phyloP scores from a whole-genome alignment of 202 grass and related monocot species.

The Dendrocalamus latiflorus region DNA sequence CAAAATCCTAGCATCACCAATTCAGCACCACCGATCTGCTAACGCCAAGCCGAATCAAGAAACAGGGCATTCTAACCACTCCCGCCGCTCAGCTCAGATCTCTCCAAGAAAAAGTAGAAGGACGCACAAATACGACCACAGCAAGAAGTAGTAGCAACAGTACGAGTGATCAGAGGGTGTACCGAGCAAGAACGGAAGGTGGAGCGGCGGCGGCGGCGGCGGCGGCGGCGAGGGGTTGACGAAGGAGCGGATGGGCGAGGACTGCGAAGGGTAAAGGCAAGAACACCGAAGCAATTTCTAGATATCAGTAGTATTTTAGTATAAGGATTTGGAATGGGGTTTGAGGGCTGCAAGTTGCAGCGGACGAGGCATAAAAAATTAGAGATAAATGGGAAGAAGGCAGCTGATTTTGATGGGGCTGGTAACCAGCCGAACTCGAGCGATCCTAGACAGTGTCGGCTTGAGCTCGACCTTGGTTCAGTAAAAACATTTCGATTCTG shows the following conservation, averaged over 20 bases:
- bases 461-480: neutral
- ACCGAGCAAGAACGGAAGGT: neutral
- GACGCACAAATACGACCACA: neutral
- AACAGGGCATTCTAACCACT: slow-evolving; percentile 7
- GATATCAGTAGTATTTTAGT: slow-evolving; percentile 20
- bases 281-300: slow-evolving; percentile 30
- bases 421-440: neutral
- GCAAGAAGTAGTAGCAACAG: neutral
- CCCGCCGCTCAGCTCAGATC: slow-evolving; percentile 9
- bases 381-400: neutral
- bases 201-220: no score
- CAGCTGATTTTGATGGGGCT: neutral
- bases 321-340: neutral
- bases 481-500: neutral
- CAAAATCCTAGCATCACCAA: slow-evolving; percentile 4
- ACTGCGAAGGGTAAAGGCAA: neutral
- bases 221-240: neutral
- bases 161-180: slow-evolving; percentile 15
- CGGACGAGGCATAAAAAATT: slow-evolving; percentile 24
- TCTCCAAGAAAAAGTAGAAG: neutral
- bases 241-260: slow-evolving; percentile 17
- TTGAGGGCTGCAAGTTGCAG: slow-evolving; percentile 11
- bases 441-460: neutral
- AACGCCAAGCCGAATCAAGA: neutral
- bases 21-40: neutral